These are phyloP conservation scores for Voacanga thouarsii DNA, from an alignment of 257 asterid species.

Conservation along the genomic window DNA sequence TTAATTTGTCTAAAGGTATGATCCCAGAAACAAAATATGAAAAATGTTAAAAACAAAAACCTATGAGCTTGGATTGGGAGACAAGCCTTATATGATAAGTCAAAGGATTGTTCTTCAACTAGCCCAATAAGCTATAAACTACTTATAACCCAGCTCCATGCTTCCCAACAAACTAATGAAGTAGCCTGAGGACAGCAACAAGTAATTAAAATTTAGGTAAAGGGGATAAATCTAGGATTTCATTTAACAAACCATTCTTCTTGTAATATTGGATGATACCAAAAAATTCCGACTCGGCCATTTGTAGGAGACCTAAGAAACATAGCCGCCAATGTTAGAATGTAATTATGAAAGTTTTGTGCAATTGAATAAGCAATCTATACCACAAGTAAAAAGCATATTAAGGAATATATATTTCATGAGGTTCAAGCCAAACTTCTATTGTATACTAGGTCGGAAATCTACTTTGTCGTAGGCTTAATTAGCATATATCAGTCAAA, in stretches of 20 bases:
- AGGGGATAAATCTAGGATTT: background rate
- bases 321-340: background rate
- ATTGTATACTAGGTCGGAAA: no score
- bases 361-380: background rate
- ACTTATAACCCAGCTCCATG: conserved; percentile 62
- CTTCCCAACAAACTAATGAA: conserved; percentile 73
- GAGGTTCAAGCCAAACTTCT: background rate
- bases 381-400: background rate
- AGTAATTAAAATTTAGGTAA: background rate
- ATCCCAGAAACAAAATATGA: background rate
- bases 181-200: conserved; percentile 49
- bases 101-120: conserved; percentile 69
- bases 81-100: conserved; percentile 71
- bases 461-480: no score
- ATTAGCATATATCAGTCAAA: no score
- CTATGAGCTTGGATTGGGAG: conserved; percentile 65
- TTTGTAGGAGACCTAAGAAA: conserved; percentile 86
- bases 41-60: conserved; percentile 23
- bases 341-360: background rate
- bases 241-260: conserved; percentile 34
- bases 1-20: background rate
- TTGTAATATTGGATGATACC: conserved; percentile 90
- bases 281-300: conserved; percentile 89
- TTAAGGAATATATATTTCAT: background rate
- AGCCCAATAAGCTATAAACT: conserved; percentile 72